phyloP scores from a whole-genome alignment of 306 rosid genomes.

The Cucurbita argyrosperma region DNA sequence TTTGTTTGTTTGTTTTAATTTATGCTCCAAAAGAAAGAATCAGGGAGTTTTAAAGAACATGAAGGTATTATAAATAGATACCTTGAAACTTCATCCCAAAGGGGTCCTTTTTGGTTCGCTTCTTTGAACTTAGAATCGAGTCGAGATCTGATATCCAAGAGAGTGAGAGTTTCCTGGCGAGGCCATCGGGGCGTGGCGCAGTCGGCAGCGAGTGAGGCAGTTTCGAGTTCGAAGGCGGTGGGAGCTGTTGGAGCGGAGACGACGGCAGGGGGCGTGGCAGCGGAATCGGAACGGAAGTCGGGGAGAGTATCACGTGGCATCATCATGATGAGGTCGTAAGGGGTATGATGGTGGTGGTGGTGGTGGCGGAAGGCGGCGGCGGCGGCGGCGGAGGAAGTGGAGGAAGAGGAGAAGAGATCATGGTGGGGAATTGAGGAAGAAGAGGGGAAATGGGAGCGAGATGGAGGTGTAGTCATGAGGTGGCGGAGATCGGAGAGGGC shows the following conservation, averaged over 20 bases:
- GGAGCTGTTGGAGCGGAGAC: conserved; percentile 14
- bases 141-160: conserved; percentile 90
- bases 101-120: conserved; percentile 91
- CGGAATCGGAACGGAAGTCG: conserved; percentile 31
- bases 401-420: not conserved
- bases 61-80: conserved; percentile 1
- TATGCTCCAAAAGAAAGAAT: too few relatives aligned
- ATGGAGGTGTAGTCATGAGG: not conserved
- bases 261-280: conserved; percentile 14
- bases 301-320: not conserved
- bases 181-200: conserved; percentile 77
- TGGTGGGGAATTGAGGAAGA: conserved; percentile 4
- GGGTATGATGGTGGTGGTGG: not conserved
- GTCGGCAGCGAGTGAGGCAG: conserved; percentile 33
- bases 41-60: too few relatives aligned
- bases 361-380: not conserved
- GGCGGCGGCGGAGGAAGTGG: not conserved
- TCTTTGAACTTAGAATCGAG: conserved; percentile 91
- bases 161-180: conserved; percentile 91
- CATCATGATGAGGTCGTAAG: conserved; percentile 8
- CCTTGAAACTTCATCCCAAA: conserved; percentile 99
- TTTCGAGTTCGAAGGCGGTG: conserved; percentile 52
- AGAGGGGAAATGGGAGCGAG: not conserved
- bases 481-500: conserved; percentile 9
- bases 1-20: too few relatives aligned